A percentile compares a stretch with the other conserved stretches of the same genome.
phyloP scores from a whole-genome alignment of 1,284 basidiomycete species.

The Somion occarium region DNA sequence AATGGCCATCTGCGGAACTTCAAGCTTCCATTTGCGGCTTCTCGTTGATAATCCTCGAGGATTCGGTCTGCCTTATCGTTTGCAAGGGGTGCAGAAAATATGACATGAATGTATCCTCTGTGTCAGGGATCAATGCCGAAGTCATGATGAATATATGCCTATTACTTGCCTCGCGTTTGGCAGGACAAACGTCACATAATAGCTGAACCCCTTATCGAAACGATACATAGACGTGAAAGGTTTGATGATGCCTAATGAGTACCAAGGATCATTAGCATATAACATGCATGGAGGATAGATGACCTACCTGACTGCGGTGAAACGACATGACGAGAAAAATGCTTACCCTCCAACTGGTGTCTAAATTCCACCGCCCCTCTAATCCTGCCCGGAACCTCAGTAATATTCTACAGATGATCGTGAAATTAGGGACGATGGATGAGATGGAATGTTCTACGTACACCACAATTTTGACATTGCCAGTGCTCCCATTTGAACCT shows the following conservation, averaged over 20 bases:
- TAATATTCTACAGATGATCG: conserved; percentile 1
- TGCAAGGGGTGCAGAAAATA: conserved; percentile 37
- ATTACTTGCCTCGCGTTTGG: conserved; percentile 40
- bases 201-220: conserved; percentile 4
- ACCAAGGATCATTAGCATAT: background rate
- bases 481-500: conserved; percentile 71
- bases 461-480: conserved; percentile 56
- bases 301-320: conserved; percentile 1
- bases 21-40: conserved; percentile 50
- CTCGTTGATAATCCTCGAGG: conserved; percentile 58
- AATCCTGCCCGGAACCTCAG: background rate
- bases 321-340: conserved; percentile 1
- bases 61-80: conserved; percentile 47
- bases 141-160: conserved; percentile 4
- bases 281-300: background rate
- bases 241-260: conserved; percentile 6
- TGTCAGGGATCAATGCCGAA: no score
- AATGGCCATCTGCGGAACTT: conserved; percentile 67
- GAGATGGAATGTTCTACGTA: conserved; percentile 20
- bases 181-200: conserved; percentile 30
- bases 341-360: conserved; percentile 4
- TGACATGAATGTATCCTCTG: conserved; percentile 63
- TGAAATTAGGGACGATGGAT: background rate
- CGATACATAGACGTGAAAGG: conserved; percentile 2
- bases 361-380: conserved; percentile 10